phyloP scores from a whole-genome alignment of 768 basidiomycete genomes.

The Termitomyces sp. region DNA sequence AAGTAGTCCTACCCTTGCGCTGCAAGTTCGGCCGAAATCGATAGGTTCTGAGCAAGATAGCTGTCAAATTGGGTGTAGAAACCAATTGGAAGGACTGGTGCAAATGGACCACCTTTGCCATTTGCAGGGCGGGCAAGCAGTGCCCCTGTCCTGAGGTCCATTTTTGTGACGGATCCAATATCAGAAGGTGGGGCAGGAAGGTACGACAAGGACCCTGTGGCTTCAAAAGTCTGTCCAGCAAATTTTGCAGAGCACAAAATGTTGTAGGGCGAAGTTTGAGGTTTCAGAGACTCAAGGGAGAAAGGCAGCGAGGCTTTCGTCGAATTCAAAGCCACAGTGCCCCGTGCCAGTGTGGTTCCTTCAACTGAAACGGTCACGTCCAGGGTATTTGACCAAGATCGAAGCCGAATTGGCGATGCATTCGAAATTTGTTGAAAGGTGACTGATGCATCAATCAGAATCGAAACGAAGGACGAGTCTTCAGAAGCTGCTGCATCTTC shows the following conservation, averaged over 20 bases:
- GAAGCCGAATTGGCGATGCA: constrained; percentile 35
- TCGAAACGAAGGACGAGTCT: constrained; percentile 30
- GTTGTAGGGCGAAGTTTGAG: constrained; percentile 33
- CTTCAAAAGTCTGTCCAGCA: constrained; percentile 36
- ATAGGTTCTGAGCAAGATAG: constrained; percentile 48
- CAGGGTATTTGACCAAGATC: constrained; percentile 21
- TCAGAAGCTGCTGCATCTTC: constrained; percentile 35
- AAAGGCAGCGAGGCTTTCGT: constrained; percentile 46
- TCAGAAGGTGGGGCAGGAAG: constrained; percentile 41
- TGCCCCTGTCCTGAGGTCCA: constrained; percentile 56
- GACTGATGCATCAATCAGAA: constrained; percentile 51
- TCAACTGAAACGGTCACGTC: constrained; percentile 41
- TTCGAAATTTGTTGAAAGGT: constrained; percentile 42
- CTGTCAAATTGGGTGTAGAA: constrained; percentile 63
- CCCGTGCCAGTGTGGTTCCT: constrained; percentile 37
- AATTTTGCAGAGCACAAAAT: constrained; percentile 35
- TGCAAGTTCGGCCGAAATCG: constrained; percentile 52
- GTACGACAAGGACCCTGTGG: constrained; percentile 40
- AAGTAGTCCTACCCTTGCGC: constrained; percentile 43
- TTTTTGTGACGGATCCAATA: constrained; percentile 56
- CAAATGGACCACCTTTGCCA: constrained; percentile 43
- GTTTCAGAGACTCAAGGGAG: constrained; percentile 39
- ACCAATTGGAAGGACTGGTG: constrained; percentile 65
- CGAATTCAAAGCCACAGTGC: constrained; percentile 45
- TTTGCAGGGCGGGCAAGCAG: constrained; percentile 46